phyloP scores from a whole-genome alignment of 2,329 filamentous ascomycete genomes.

The Alternaria alternata region DNA sequence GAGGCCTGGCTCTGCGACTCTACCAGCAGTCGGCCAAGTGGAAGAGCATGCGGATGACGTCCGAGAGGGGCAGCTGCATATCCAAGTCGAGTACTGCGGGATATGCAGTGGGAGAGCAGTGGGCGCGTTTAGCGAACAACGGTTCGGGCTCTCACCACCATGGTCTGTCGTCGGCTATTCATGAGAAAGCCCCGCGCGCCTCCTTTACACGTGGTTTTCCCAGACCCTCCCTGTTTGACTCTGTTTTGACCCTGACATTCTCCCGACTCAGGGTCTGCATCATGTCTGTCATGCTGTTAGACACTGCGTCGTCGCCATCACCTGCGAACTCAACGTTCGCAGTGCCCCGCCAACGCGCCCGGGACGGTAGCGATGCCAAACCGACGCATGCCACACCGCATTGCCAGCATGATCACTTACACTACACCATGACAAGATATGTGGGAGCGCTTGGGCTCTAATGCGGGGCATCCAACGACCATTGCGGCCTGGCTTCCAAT shows the following conservation, averaged over 20 bases:
- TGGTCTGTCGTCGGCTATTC: constrained; percentile 15
- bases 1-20: background rate
- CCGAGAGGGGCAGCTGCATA: constrained; percentile 19
- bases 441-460: constrained; percentile 7
- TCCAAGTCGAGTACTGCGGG: constrained; percentile 25
- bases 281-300: background rate
- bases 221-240: constrained; percentile 11
- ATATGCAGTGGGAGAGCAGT: constrained; percentile 26
- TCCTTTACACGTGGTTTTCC: constrained; percentile 29
- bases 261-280: background rate
- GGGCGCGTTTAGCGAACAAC: constrained; percentile 24
- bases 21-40: constrained; percentile 14
- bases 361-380: constrained; percentile 29
- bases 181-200: constrained; percentile 19
- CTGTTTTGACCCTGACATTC: background rate
- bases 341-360: constrained; percentile 12
- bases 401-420: constrained; percentile 12
- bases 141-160: constrained; percentile 8
- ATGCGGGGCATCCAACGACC: constrained; percentile 23
- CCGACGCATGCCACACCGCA: constrained; percentile 35
- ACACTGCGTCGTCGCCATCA: constrained; percentile 10
- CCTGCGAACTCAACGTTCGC: constrained; percentile 35
- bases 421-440: constrained; percentile 8
- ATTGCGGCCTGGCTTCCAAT: constrained; percentile 17
- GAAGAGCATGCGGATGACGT: constrained; percentile 30